Evolutionary conservation across 169 alveolate species (phyloP).

Genomic region (Babesia ovis): DNA sequence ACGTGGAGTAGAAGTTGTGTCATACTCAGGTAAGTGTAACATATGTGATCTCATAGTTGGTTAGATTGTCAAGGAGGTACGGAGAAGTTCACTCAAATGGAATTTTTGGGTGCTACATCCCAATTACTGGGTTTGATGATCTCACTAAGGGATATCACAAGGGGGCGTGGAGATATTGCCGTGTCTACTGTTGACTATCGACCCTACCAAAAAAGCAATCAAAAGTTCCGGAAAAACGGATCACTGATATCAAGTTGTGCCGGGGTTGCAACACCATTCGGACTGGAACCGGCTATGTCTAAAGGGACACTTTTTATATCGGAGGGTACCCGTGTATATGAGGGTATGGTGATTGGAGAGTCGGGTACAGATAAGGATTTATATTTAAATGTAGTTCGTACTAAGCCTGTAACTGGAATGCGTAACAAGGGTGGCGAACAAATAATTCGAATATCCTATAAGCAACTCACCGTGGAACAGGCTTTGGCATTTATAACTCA

Average conservation of each 20-base stretch:
- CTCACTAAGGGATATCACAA: conserved; percentile 75
- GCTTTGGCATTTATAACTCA: conserved; percentile 87
- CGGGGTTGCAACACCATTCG: conserved; percentile 86
- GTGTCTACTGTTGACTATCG: conserved; percentile 82
- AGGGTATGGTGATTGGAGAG: conserved; percentile 89
- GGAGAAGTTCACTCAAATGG: conserved; percentile 39
- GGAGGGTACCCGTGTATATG: conserved; percentile 83
- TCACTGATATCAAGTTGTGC: conserved; percentile 81
- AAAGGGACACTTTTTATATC: conserved; percentile 84
- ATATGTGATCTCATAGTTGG: background rate
- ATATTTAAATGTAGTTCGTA: conserved; percentile 81
- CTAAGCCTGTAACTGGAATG: conserved; percentile 83
- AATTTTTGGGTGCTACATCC: conserved; percentile 65
- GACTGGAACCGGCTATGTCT: conserved; percentile 83
- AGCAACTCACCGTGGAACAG: conserved; percentile 83
- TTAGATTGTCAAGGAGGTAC: conserved; percentile 52
- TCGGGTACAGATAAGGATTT: conserved; percentile 78
- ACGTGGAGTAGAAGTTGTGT: conserved; percentile 70
- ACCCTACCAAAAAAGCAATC: conserved; percentile 63
- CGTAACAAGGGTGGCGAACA: conserved; percentile 85
- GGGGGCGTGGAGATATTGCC: conserved; percentile 84
- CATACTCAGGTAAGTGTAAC: conserved; percentile 48
- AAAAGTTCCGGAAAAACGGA: conserved; percentile 78
- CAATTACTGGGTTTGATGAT: conserved; percentile 81
- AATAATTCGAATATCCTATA: conserved; percentile 69